phyloP scores from a whole-genome alignment of 1,284 basidiomycete species.

The Mycosarcoma maydis region DNA sequence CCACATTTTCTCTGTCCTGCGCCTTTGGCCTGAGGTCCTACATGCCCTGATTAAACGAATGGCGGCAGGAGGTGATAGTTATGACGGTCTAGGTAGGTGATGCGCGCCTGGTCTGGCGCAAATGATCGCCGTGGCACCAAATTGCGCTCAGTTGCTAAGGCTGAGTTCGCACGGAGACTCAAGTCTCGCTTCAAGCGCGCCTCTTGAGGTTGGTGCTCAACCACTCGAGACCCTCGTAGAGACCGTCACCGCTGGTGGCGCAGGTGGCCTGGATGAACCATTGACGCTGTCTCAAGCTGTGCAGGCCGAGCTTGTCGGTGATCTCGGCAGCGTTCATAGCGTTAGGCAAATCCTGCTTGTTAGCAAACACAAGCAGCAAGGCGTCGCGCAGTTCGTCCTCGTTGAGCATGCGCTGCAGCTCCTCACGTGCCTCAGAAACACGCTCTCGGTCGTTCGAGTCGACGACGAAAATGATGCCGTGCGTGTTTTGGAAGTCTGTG shows the following conservation, averaged over 20 bases:
- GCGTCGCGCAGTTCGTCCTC: constrained; percentile 99
- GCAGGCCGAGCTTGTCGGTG: constrained; percentile 98
- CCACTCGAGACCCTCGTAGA: constrained; percentile 84
- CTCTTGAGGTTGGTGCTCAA: constrained; percentile 88
- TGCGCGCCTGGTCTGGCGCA: constrained; percentile 6
- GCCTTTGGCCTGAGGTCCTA: constrained; percentile 17
- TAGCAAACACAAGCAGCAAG: constrained; percentile 97
- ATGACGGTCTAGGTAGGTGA: constrained; percentile 25
- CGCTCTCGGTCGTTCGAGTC: constrained; percentile 99
- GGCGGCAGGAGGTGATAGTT: constrained; percentile 30
- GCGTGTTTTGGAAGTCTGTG: constrained; percentile 98
- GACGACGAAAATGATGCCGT: constrained; percentile 99
- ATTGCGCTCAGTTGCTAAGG: constrained; percentile 3
- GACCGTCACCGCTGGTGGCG: constrained; percentile 97
- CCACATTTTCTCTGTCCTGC: constrained; percentile 51
- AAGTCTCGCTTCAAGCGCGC: constrained; percentile 72
- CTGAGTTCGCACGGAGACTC: constrained; percentile 7
- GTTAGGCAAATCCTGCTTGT: constrained; percentile 98
- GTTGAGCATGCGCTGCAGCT: constrained; percentile 99
- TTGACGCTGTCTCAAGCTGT: constrained; percentile 88
- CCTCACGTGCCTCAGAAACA: constrained; percentile 98
- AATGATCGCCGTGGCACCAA: neutral
- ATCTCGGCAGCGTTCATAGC: constrained; percentile 99
- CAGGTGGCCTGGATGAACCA: constrained; percentile 98
- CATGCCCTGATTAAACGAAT: constrained; percentile 20